Evolutionary conservation across 345 rosid genomes (phyloP).

Genomic region (Arabidopsis thaliana): DNA sequence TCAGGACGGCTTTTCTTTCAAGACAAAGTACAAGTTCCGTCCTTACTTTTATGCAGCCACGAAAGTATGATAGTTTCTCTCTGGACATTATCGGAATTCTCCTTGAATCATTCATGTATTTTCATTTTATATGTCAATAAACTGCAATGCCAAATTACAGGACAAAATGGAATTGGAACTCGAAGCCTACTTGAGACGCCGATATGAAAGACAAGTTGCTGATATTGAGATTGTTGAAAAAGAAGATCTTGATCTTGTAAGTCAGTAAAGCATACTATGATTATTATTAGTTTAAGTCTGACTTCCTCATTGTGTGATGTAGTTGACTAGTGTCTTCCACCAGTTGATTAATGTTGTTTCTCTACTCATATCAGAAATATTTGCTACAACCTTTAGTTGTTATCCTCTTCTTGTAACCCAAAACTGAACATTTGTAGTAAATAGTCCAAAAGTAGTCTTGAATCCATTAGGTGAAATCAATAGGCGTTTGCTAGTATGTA

Average conservation of each 20-base stretch:
- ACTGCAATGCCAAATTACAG: conserved; percentile 45
- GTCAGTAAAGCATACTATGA: conserved; percentile 35
- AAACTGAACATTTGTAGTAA: conserved; percentile 10
- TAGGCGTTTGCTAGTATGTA: conserved; percentile 6
- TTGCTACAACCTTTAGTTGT: conserved; percentile 10
- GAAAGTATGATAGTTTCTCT: conserved; percentile 53
- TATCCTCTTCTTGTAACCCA: neutral
- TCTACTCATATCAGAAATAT: neutral
- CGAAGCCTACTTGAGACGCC: conserved; percentile 83
- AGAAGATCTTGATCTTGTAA: conserved; percentile 94
- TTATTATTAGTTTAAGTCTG: conserved; percentile 2
- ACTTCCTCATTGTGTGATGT: conserved; percentile 13
- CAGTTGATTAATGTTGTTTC: neutral
- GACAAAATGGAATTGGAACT: conserved; percentile 86
- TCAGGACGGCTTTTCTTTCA: conserved; percentile 89
- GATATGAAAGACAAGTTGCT: conserved; percentile 83
- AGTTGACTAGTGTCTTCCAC: conserved; percentile 4
- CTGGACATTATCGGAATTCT: conserved; percentile 3
- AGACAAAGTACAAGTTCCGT: conserved; percentile 85
- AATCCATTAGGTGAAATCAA: conserved; percentile 22
- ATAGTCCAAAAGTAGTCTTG: conserved; percentile 11
- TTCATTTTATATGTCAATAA: conserved; percentile 17
- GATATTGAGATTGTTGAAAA: conserved; percentile 71
- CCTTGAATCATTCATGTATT: neutral
- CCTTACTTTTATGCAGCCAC: conserved; percentile 91